Percentiles rank a stretch among this genome's conserved stretches.
Conservation (phyloP, 2,329 filamentous ascomycete species). For the Magnaporthales sp. region DNA sequence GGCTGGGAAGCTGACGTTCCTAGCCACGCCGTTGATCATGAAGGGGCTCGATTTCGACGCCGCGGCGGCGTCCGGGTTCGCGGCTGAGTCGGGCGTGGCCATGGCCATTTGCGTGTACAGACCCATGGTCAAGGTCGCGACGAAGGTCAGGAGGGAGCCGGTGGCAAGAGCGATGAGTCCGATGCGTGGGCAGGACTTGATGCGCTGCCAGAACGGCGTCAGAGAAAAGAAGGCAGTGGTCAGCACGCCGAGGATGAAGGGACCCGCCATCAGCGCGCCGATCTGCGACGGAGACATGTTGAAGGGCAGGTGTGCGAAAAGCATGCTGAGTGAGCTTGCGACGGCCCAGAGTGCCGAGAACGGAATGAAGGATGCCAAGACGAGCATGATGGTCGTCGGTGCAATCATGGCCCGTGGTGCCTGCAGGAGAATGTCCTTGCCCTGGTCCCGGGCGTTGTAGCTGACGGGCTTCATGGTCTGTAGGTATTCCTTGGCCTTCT, state of each 20-base stretch:
- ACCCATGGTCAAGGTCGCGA: constrained; percentile 36
- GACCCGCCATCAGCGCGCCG: constrained; percentile 35
- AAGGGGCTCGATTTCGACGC: constrained; percentile 15
- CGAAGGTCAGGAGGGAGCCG: constrained; percentile 28
- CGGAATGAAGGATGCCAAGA: constrained; percentile 35
- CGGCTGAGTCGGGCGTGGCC: constrained; percentile 16
- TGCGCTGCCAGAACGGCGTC: constrained; percentile 16
- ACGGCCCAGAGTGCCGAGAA: constrained; percentile 38
- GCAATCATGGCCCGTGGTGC: constrained; percentile 37
- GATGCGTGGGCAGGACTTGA: constrained; percentile 22
- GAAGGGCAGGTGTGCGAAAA: constrained; percentile 37
- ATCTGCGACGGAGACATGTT: constrained; percentile 27
- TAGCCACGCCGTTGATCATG: constrained; percentile 16
- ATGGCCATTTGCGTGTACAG: constrained; percentile 30
- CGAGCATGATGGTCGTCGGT: constrained; percentile 39
- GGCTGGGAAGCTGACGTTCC: constrained; percentile 28
- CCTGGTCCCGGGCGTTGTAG: constrained; percentile 22
- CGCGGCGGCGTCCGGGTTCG: constrained; percentile 21
- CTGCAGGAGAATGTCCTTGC: constrained; percentile 28
- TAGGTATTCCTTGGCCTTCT: constrained; percentile 27
- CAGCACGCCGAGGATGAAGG: constrained; percentile 31
- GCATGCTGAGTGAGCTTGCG: constrained; percentile 32
- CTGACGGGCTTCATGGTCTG: constrained; percentile 28
- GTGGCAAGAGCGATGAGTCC: constrained; percentile 25
- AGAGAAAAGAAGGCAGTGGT: constrained; percentile 23